Base-by-base conservation (phyloP, 345 rosid genomes). In the Salix arbutifolia region DNA sequence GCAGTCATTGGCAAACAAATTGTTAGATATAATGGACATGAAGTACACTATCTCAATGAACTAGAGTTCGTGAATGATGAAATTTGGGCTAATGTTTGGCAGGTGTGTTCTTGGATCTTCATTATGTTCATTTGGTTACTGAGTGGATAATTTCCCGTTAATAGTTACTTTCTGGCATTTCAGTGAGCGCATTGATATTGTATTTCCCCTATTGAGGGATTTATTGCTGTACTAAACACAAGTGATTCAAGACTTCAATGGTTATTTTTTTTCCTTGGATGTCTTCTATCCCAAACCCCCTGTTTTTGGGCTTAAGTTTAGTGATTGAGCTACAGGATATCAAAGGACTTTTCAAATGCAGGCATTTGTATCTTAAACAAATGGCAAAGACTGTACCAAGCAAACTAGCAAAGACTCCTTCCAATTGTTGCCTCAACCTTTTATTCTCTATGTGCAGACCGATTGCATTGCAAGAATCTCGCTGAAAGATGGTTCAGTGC, bases 401-500 rank as follows among this genome's bases (percentile, higher is more conserved):
- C 58, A 52, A 52, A 23, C 58, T 18, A 52, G 23, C 10, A 2
- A 19, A 52, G 58, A 52, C 58, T 1, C 58, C 58, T 17, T 50
- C 56, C n/a, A 52, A 48, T 19, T 52, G 23, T 18, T 52, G 56
- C 67, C 68, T 77, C 21, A 84, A 65, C 28, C 30, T 48, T 60
- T 23, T 71, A 2, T 78, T 67, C 44, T 80, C 37, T 18, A 69
- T 50, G 8, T 84, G 78, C 84, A 96, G 99, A 87, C 94, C 67
- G 97, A 93, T 76, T 93, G 99, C 84, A 91, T 96, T 81, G 99
- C 91, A 33, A 91, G 97, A 87, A 91, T 93, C 76, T 96, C 99
- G 52, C 87, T 76, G 13, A 74, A 84, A 71, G 90, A 88, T 52
- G 98, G 97, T 56, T 67, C 77, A 1, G 80, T 96, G 48, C 85